Evolutionary conservation across 2,329 filamentous ascomycete species (phyloP), one percentile per base, ranked within the genome.

Genomic region (Pseudocercospora eumusae): DNA sequence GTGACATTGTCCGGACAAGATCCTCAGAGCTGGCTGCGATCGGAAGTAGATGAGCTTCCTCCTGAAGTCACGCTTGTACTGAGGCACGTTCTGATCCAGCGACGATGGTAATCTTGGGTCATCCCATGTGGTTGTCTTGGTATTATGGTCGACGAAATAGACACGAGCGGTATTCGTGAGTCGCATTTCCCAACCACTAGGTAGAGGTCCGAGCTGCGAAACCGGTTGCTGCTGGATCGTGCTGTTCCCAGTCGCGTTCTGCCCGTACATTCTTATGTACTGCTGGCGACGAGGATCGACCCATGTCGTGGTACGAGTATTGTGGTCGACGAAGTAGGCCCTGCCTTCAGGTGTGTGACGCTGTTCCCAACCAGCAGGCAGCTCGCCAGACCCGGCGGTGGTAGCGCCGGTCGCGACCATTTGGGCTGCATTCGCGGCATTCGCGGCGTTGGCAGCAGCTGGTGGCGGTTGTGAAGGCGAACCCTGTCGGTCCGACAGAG

Each of bases 81-180:
- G 95, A 57, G 95, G 95, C 56, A 99, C 95, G 65, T 97, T 97
- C 79, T 99, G 95, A 72, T 99, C 95, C 64, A 99, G 82, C 0
- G 95, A 98, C 2, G 93, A 98, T 23, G 95, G 95, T 69, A 99
- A 81, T 73, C 95, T 87, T 36, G 95, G 95, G 73, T 99, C 95
- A 74, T 99, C 95, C 95, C 95, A 99, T 0, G 95, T 99, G 3
- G 95, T 99, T 0, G 95, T 99, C 83, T 99, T 99, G 49, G 95
- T 99, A 80, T 99, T 99, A 80, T 99, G 95, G 73, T 99, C 95
- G 49, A 99, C 95, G 77, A 99, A 99, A 79, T 99, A 99, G 15
- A 99, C 95, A 63, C 95, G 86, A 27, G 95, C 95, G 13, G 95
- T 99, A 77, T 99, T 98, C 57, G 95, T 99, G 56, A 99, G 87